Base-by-base conservation (phyloP, 1,284 basidiomycete species). In the Melampsora americana region DNA sequence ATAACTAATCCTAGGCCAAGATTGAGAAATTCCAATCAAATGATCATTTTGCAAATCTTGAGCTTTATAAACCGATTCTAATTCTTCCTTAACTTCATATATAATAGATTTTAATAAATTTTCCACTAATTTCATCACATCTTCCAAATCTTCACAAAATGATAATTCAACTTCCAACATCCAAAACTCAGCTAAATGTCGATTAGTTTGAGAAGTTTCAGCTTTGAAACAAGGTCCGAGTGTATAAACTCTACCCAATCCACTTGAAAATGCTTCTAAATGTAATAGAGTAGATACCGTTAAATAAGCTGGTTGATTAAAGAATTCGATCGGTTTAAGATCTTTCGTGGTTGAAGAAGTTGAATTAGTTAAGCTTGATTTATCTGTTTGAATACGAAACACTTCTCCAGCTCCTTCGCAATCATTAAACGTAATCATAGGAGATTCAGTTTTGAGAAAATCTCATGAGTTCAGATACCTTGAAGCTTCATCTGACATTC, bases 321-420 rank as follows among this genome's bases (percentile, higher is more conserved):
- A n/a, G n/a, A n/a, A n/a, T n/a, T n/a, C n/a, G n/a, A n/a, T n/a
- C n/a, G n/a, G n/a, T n/a, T n/a, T n/a, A n/a, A n/a, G n/a, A n/a
- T n/a, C n/a, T n/a, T n/a, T n/a, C n/a, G n/a, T n/a, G n/a, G n/a
- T n/a, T n/a, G n/a, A n/a, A n/a, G n/a, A n/a, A n/a, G n/a, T n/a
- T n/a, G n/a, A n/a, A n/a, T n/a, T n/a, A n/a, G n/a, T n/a, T n/a
- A n/a, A n/a, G n/a, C n/a, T n/a, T n/a, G n/a, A n/a, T n/a, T n/a
- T n/a, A n/a, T n/a, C n/a, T n/a, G n/a, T n/a, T n/a, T n/a, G n/a
- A n/a, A n/a, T n/a, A n/a, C n/a, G n/a, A n/a, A n/a, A n/a, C n/a
- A 92, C 89, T 83, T 98, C 94, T 23, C 96, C 95, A 4, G 92
- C 95, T n/a, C 95, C 96, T 85, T 99, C 95, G 79, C 94, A 95